These are phyloP conservation scores for Talaromyces funiculosus DNA, from an alignment of 2,329 filamentous ascomycete species.

Conservation along the genomic window DNA sequence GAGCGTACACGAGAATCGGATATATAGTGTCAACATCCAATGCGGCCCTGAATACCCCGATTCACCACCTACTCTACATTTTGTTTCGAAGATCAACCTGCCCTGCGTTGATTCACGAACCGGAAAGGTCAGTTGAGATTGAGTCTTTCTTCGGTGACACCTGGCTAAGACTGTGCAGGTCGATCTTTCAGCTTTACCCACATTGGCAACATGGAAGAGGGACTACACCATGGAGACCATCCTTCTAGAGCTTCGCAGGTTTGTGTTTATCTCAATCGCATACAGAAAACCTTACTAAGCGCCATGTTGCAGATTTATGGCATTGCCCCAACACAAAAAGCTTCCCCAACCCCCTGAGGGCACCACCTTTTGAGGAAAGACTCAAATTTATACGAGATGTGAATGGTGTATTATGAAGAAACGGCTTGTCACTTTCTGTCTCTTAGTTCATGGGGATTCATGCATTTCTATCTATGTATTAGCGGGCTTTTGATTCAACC, in stretches of 20 bases:
- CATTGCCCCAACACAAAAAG: constrained; percentile 85
- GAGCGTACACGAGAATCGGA: constrained; percentile 97
- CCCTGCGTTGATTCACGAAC: constrained; percentile 79
- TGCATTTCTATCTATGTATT: constrained; percentile 32
- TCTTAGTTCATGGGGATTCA: constrained; percentile 15
- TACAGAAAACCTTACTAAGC: constrained; percentile 15
- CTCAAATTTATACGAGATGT: constrained; percentile 6
- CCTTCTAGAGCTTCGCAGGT: constrained; percentile 78
- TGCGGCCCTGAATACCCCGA: constrained; percentile 89
- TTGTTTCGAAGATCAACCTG: constrained; percentile 92
- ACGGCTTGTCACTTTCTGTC: constrained; percentile 5
- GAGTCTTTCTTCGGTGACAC: neutral
- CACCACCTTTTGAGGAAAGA: constrained; percentile 49
- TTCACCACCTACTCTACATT: constrained; percentile 79
- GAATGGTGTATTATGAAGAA: constrained; percentile 24
- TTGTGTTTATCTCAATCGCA: constrained; percentile 21
- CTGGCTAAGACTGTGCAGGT: constrained; percentile 48
- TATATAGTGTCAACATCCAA: constrained; percentile 96
- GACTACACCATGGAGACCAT: constrained; percentile 95
- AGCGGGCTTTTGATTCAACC: constrained; percentile 21
- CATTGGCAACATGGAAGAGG: constrained; percentile 82
- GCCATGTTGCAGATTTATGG: constrained; percentile 71
- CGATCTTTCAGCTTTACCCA: constrained; percentile 75
- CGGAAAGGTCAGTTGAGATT: constrained; percentile 55
- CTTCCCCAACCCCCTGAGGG: constrained; percentile 89